These are phyloP conservation scores for Pythium aristosporum DNA, from an alignment of 352 stramenopile genomes.

Conservation along the genomic window DNA sequence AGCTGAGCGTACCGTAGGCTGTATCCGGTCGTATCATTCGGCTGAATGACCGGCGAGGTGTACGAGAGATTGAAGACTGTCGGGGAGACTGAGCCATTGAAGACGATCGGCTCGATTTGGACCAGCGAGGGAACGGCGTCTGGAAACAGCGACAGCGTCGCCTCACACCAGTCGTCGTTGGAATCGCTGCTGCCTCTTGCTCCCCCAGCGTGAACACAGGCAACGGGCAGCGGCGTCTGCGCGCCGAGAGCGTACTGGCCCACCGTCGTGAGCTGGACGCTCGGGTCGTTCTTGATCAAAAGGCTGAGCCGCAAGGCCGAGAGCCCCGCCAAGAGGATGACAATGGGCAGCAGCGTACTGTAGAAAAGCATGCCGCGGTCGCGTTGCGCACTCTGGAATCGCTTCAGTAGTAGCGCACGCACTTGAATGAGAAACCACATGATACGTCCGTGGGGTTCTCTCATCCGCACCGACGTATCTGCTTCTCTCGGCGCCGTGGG, in stretches of 20 bases:
- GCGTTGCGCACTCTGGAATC: slow-evolving; percentile 46
- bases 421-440: slow-evolving; percentile 47
- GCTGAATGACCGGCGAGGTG: slow-evolving; percentile 31
- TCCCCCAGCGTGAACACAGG: slow-evolving; percentile 29
- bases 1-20: slow-evolving; percentile 58
- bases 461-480: not conserved
- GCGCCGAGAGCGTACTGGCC: slow-evolving; percentile 35
- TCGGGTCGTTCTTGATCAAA: slow-evolving; percentile 50
- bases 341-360: slow-evolving; percentile 64
- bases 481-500: not conserved
- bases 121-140: slow-evolving; percentile 34
- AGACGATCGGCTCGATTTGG: slow-evolving; percentile 37
- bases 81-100: slow-evolving; percentile 30
- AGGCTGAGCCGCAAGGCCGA: slow-evolving; percentile 53
- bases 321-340: slow-evolving; percentile 67
- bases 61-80: slow-evolving; percentile 61
- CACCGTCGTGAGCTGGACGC: slow-evolving; percentile 33
- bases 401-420: slow-evolving; percentile 57
- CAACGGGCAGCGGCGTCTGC: slow-evolving; percentile 45
- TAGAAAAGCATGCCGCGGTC: slow-evolving; percentile 75
- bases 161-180: slow-evolving; percentile 22
- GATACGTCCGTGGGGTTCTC: not conserved
- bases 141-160: slow-evolving; percentile 20
- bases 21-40: slow-evolving; percentile 55
- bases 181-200: no score